Evolutionary conservation across 2,329 filamentous ascomycete genomes (phyloP), one percentile per base, ranked within the genome.

Genomic region (Trichoderma gracile): DNA sequence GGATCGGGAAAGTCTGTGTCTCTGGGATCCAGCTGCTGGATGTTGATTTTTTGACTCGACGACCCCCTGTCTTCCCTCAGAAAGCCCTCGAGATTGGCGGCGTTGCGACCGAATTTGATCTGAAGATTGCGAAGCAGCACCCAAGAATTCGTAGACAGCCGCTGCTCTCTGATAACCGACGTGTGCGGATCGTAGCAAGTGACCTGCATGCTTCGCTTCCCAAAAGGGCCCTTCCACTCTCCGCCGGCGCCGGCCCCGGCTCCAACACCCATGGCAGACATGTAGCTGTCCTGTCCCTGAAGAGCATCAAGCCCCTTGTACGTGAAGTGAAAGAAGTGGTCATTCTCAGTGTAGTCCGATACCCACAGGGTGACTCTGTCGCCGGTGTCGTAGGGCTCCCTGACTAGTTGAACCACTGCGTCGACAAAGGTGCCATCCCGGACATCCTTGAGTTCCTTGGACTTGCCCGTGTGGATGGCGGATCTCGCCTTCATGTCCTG

Each of bases 311-410:
- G 72, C 65, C 71, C 75, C 12, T 71, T 70, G 55, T 72, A 75
- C 43, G 65, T 68, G 62, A 69, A 86, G 42, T 86, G 76, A 68
- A 82, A 88, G 65, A 97, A 87, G 1, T 71, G 66, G 0, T 80
- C 71, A 71, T 97, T 92, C 57, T 85, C 78, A 0, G 92, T 96
- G 74, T 93, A 97, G 75, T 97, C 93, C 0, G 91, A 90, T 19
- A 96, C 78, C 79, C 93, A 93, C 0, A 97, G 68, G 5, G 86
- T 85, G 14, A 84, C 76, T 64, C 77, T 83, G 27, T 83, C 80
- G 23, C 73, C 72, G 7, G 69, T 21, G 33, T 80, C 76, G 49
- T 74, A 80, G 0, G 83, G 82, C 2, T 79, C 76, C 52, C 75
- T 80, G 53, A 93, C 83, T 2, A 96, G 85, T 71, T 93, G 84